Conservation (phyloP, 2,329 filamentous ascomycete genomes). For the Exophiala oligosperma region DNA sequence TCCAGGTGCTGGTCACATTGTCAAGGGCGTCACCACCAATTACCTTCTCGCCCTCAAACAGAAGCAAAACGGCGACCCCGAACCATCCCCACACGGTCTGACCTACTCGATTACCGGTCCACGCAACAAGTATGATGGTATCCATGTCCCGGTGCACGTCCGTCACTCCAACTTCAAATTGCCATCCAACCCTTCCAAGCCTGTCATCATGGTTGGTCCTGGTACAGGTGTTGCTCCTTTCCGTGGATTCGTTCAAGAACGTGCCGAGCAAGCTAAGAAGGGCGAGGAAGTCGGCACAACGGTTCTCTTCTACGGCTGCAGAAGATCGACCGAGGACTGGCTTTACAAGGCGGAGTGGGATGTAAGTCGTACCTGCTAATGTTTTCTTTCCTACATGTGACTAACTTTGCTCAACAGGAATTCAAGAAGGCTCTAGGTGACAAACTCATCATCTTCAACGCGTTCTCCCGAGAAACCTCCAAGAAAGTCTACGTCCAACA, state of each 20-base stretch:
- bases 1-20: slow-evolving; percentile 72
- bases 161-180: slow-evolving; percentile 99
- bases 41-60: slow-evolving; percentile 93
- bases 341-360: slow-evolving; percentile 90
- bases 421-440: slow-evolving; percentile 82
- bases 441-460: slow-evolving; percentile 85
- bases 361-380: slow-evolving; percentile 56
- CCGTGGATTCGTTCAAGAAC: slow-evolving; percentile 91
- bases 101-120: slow-evolving; percentile 87
- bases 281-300: slow-evolving; percentile 84
- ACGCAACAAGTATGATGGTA: slow-evolving; percentile 94
- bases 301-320: slow-evolving; percentile 92
- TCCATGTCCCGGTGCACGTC: slow-evolving; percentile 92
- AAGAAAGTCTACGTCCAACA: slow-evolving; percentile 98
- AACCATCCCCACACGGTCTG: slow-evolving; percentile 78
- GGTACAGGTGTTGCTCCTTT: slow-evolving; percentile 97
- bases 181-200: slow-evolving; percentile 89
- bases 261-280: slow-evolving; percentile 75
- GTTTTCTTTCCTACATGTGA: not conserved
- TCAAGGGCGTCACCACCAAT: slow-evolving; percentile 96
- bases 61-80: slow-evolving; percentile 87
- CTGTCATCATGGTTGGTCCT: slow-evolving; percentile 92
- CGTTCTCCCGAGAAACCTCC: slow-evolving; percentile 85
- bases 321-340: slow-evolving; percentile 85
- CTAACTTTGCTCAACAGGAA: slow-evolving; percentile 55